Evolutionary conservation across 176 grass and related monocot genomes (phyloP).

Genomic region (Poa annua): DNA sequence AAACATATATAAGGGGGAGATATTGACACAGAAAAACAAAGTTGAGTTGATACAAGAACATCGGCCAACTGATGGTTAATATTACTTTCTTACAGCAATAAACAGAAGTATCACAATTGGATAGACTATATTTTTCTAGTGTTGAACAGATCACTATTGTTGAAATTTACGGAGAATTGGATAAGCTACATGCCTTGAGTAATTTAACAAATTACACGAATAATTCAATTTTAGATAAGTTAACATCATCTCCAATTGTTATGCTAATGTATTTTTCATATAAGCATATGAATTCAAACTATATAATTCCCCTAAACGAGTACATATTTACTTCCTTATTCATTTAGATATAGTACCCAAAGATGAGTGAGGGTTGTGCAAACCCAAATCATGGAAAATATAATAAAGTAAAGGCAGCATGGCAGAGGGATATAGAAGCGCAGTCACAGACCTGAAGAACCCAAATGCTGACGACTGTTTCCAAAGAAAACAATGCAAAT

Average conservation of each 20-base stretch:
- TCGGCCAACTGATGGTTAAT: neutral
- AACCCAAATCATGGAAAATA: neutral
- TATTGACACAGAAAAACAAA: constrained; percentile 24
- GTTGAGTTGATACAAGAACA: neutral
- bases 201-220: constrained; percentile 12
- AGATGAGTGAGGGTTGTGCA: neutral
- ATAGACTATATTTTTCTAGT: neutral
- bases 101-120: neutral
- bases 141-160: neutral
- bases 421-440: neutral
- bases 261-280: constrained; percentile 18
- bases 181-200: constrained; percentile 8
- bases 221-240: neutral
- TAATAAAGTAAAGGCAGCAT: neutral
- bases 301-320: constrained; percentile 5
- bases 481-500: constrained; percentile 90
- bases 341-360: constrained; percentile 7
- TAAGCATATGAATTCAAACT: neutral
- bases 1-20: constrained; percentile 5
- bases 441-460: constrained; percentile 80
- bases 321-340: neutral
- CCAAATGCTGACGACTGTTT: constrained; percentile 83
- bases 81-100: constrained; percentile 1
- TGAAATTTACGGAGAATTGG: constrained; percentile 21
- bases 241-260: constrained; percentile 19